A percentile compares a stretch with the other conserved stretches of the same genome.
Evolutionary conservation across 2,329 filamentous ascomycete genomes (phyloP).

Genomic region (Lasiodiplodia gonubiensis): DNA sequence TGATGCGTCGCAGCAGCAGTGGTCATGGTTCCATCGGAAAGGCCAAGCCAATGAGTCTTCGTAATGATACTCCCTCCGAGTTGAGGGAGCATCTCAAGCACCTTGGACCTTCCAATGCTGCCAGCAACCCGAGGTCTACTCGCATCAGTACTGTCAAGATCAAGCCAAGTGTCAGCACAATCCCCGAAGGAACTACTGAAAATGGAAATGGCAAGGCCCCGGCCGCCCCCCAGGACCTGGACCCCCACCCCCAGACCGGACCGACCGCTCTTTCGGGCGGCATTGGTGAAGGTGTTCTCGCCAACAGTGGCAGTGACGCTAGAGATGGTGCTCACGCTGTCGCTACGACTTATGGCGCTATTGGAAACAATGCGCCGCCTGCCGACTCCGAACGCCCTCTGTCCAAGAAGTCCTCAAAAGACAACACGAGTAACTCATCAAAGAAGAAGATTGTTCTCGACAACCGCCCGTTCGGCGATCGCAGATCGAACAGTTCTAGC

Average conservation of each 20-base stretch:
- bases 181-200: slow-evolving; percentile 49
- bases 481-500: slow-evolving; percentile 35
- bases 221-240: slow-evolving; percentile 37
- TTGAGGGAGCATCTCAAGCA: slow-evolving; percentile 66
- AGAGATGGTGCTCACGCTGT: slow-evolving; percentile 71
- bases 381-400: neutral
- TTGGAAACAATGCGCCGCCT: slow-evolving; percentile 31
- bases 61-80: slow-evolving; percentile 58
- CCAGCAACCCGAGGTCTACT: slow-evolving; percentile 64
- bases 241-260: slow-evolving; percentile 40
- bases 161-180: slow-evolving; percentile 60
- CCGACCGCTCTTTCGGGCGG: slow-evolving; percentile 55
- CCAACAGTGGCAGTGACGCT: slow-evolving; percentile 58
- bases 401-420: slow-evolving; percentile 1
- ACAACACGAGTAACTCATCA: neutral
- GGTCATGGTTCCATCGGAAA: slow-evolving; percentile 38
- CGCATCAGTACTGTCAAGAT: slow-evolving; percentile 69
- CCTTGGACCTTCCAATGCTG: slow-evolving; percentile 68
- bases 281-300: slow-evolving; percentile 60
- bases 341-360: slow-evolving; percentile 52
- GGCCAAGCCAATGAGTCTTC: slow-evolving; percentile 48
- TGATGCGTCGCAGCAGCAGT: slow-evolving; percentile 54
- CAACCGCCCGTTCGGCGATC: slow-evolving; percentile 9
- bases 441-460: slow-evolving; percentile 20
- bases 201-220: slow-evolving; percentile 33